phyloP scores from a whole-genome alignment of 495 filamentous ascomycete genomes.

The Xylaria cubensis region DNA sequence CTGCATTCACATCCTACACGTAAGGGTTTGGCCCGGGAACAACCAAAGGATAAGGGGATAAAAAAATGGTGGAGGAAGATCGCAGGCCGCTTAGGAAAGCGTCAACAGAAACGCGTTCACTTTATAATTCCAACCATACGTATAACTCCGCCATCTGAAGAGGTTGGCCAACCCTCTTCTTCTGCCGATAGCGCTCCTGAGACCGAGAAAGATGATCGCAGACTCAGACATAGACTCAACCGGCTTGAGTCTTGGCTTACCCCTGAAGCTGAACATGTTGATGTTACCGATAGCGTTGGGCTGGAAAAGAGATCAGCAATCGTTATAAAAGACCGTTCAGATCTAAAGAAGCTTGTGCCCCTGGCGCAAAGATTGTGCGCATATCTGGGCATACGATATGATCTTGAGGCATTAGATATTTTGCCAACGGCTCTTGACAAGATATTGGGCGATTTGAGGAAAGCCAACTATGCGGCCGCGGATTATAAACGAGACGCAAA shows the following conservation, averaged over 20 bases:
- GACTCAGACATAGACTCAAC: constrained; percentile 4
- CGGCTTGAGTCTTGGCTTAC: constrained; percentile 13
- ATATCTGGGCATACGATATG: constrained; percentile 26
- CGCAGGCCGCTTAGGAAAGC: not conserved
- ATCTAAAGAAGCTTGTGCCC: constrained; percentile 29
- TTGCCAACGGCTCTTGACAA: not conserved
- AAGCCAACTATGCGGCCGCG: not conserved
- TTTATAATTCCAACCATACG: not conserved
- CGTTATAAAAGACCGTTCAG: constrained; percentile 31
- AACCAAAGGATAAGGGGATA: not conserved
- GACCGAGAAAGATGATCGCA: constrained; percentile 15
- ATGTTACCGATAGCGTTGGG: constrained; percentile 15
- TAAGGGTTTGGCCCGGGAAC: not conserved
- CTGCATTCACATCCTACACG: constrained; percentile 14
- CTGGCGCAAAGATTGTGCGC: constrained; percentile 30
- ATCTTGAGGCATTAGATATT: not conserved
- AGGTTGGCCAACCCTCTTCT: not conserved
- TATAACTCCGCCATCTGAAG: constrained; percentile 6
- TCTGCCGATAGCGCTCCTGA: not conserved
- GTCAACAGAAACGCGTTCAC: not conserved
- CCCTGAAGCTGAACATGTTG: constrained; percentile 29
- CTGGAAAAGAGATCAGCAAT: constrained; percentile 20
- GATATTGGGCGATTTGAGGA: not conserved
- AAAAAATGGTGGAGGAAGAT: not conserved
- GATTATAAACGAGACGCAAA: not conserved